Evolutionary conservation across 176 grass and related monocot species (phyloP).

Genomic region (Calamus simplicifolius): DNA sequence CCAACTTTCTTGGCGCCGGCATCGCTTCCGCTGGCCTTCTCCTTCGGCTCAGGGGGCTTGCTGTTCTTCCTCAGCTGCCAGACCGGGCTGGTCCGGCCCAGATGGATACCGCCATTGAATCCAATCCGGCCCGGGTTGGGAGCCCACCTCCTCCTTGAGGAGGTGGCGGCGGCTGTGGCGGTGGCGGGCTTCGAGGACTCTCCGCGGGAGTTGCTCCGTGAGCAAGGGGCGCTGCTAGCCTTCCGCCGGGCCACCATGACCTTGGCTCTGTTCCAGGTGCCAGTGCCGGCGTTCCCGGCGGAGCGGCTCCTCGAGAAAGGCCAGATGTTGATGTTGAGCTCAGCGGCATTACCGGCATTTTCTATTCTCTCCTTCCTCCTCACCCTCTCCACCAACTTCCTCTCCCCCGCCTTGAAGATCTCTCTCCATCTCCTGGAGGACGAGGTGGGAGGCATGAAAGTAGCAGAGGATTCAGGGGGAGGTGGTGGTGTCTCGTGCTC

Average conservation of each 20-base stretch:
- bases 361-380: constrained; percentile 29
- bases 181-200: constrained; percentile 34
- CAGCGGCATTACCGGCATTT: constrained; percentile 46
- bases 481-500: not conserved
- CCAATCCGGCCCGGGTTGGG: constrained; percentile 29
- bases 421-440: constrained; percentile 68
- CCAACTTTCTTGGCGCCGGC: not conserved
- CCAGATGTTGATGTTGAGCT: constrained; percentile 98
- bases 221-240: constrained; percentile 82
- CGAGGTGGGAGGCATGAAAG: constrained; percentile 9
- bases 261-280: constrained; percentile 12
- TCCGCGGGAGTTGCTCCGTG: constrained; percentile 87
- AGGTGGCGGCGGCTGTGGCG: not conserved
- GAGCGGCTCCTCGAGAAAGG: constrained; percentile 93
- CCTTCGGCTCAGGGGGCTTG: not conserved
- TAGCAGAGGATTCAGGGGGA: constrained; percentile 5
- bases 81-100: constrained; percentile 53
- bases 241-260: not conserved
- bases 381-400: constrained; percentile 45
- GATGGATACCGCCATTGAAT: constrained; percentile 42
- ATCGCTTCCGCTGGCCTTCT: not conserved
- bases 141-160: constrained; percentile 45
- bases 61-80: constrained; percentile 69
- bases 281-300: constrained; percentile 35
- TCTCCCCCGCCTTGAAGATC: constrained; percentile 43